Conservation (phyloP, 805 yeast species). For the Kodamaea lidongshanica region DNA sequence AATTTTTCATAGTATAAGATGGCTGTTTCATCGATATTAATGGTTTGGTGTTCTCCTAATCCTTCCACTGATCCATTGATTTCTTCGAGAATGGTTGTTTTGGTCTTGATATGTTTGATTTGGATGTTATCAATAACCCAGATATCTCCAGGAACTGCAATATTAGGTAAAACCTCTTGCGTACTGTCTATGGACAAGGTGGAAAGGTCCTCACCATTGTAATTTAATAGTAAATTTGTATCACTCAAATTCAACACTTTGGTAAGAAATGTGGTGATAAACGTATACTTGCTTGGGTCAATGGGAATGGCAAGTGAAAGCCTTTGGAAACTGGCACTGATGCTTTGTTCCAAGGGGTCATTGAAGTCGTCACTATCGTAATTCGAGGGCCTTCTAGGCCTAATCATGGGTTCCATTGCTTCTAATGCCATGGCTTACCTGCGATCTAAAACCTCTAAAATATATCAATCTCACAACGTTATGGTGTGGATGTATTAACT, state of each 20-base stretch:
- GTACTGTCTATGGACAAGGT: background rate
- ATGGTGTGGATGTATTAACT: no score
- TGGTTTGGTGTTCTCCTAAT: constrained; percentile 12
- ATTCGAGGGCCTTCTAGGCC: no score
- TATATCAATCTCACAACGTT: no score
- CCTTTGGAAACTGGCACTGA: constrained; percentile 12
- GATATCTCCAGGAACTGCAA: constrained; percentile 30
- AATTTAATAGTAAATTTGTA: constrained; percentile 1
- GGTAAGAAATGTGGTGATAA: constrained; percentile 21
- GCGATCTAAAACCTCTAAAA: no score
- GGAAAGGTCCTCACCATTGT: background rate
- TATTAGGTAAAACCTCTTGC: constrained; percentile 27
- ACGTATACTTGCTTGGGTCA: constrained; percentile 22
- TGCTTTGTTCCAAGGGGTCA: constrained; percentile 6
- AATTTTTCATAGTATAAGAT: constrained; percentile 26
- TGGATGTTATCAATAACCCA: constrained; percentile 30
- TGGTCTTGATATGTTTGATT: constrained; percentile 27
- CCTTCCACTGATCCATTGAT: constrained; percentile 26
- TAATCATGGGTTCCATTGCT: no score
- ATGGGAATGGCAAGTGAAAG: constrained; percentile 23
- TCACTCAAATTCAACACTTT: constrained; percentile 17
- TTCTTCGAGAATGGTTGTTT: constrained; percentile 27
- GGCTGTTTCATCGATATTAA: constrained; percentile 20
- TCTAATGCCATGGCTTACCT: no score
- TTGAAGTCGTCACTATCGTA: no score